Percentiles rank a stretch among this genome's conserved stretches.
Conservation (phyloP, 1,139 yeast species). For the Meyerozyma elateridarum region DNA sequence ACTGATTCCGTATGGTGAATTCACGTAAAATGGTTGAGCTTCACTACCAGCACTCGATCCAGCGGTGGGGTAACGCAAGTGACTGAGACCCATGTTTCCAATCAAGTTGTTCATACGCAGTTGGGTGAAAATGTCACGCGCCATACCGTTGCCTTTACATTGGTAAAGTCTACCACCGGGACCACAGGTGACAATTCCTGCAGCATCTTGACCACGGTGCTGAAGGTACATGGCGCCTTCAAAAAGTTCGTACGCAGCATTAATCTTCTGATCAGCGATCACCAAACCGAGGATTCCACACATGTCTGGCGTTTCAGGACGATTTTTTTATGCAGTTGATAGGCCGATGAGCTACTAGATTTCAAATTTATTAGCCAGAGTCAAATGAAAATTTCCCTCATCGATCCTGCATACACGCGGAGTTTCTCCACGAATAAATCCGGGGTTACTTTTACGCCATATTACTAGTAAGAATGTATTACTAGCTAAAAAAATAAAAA, state of each 20-base stretch:
- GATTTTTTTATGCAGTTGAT: background rate
- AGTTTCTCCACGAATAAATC: too few relatives aligned
- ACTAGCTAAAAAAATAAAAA: conserved; percentile 2
- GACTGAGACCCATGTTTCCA: conserved; percentile 96
- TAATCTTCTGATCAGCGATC: conserved; percentile 65
- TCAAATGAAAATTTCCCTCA: conserved; percentile 5
- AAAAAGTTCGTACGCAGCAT: conserved; percentile 83
- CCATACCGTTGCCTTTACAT: conserved; percentile 99
- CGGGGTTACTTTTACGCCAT: background rate
- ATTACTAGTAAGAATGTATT: conserved; percentile 1
- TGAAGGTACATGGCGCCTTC: conserved; percentile 93
- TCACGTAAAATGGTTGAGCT: conserved; percentile 98
- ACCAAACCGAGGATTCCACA: conserved; percentile 94
- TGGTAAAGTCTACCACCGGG: conserved; percentile 89
- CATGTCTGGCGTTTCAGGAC: conserved; percentile 37
- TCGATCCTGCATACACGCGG: conserved; percentile 1
- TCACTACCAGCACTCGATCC: conserved; percentile 97
- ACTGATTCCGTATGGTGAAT: conserved; percentile 91
- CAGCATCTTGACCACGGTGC: conserved; percentile 99
- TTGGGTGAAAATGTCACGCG: conserved; percentile 91
- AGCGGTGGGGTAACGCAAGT: conserved; percentile 94
- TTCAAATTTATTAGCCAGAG: too few relatives aligned
- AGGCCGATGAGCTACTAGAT: background rate
- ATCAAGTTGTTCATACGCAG: conserved; percentile 70
- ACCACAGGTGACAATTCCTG: conserved; percentile 98